Conservation (phyloP, 805 yeast genomes). For the Lachancea sp. region DNA sequence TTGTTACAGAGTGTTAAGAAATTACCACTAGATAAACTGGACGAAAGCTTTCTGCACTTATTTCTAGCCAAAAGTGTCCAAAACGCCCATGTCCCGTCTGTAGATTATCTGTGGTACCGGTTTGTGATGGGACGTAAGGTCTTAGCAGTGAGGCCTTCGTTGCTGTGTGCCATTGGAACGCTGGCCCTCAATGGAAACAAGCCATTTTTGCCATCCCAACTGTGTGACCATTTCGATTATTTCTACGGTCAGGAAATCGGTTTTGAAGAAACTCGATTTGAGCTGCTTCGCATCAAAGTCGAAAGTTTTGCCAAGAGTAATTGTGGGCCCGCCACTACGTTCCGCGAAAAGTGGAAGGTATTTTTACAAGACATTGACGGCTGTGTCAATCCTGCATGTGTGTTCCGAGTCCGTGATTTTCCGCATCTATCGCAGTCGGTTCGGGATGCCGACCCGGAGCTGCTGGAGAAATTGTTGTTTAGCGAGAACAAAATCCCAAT, state of each 20-base stretch:
- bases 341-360: conserved; percentile 30
- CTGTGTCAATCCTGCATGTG: conserved; percentile 7
- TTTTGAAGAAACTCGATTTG: conserved; percentile 12
- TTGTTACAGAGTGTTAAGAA: conserved; percentile 12
- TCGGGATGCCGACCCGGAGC: conserved; percentile 5
- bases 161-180: conserved; percentile 24
- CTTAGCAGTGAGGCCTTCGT: conserved; percentile 17
- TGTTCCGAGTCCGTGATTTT: conserved; percentile 23
- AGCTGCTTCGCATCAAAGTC: conserved; percentile 21
- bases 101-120: conserved; percentile 26
- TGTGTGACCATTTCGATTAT: conserved; percentile 17
- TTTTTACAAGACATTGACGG: conserved; percentile 28
- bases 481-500: conserved; percentile 15
- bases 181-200: conserved; percentile 22
- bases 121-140: conserved; percentile 19
- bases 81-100: conserved; percentile 24
- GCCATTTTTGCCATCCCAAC: conserved; percentile 20
- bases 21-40: conserved; percentile 18
- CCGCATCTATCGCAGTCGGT: conserved; percentile 20
- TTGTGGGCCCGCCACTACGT: conserved; percentile 10
- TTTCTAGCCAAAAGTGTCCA: conserved; percentile 21
- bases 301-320: conserved; percentile 28
- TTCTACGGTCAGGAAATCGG: conserved; percentile 8
- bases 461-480: conserved; percentile 16
- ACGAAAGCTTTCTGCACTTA: conserved; percentile 20